These are phyloP conservation scores for Lipomyces japonicus DNA, from an alignment of 805 yeast genomes.

Conservation along the genomic window DNA sequence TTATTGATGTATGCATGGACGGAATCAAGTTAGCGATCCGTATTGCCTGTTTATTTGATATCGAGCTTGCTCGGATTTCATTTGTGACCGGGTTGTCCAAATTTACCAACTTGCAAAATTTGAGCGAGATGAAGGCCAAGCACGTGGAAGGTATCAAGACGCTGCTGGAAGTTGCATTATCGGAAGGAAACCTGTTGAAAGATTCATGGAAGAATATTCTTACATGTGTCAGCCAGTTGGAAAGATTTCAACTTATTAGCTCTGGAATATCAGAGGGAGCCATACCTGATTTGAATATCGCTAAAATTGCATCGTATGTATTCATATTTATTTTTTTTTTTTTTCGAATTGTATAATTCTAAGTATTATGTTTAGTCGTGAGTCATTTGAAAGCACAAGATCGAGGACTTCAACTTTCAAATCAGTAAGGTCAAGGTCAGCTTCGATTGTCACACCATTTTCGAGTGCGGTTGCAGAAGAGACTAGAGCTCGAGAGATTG, in stretches of 20 bases:
- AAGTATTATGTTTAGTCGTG: constrained; percentile 23
- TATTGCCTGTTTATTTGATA: constrained; percentile 76
- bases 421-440: constrained; percentile 5
- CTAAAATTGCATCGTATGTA: constrained; percentile 52
- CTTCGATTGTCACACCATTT: constrained; percentile 14
- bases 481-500: constrained; percentile 37
- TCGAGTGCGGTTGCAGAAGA: constrained; percentile 37
- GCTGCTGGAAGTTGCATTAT: constrained; percentile 68
- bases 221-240: constrained; percentile 82
- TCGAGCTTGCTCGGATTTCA: constrained; percentile 81
- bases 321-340: too few species aligned
- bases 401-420: constrained; percentile 13
- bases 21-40: constrained; percentile 81
- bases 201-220: constrained; percentile 83
- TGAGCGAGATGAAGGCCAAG: constrained; percentile 71
- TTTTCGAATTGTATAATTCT: not conserved
- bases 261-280: constrained; percentile 80
- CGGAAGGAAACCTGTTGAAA: constrained; percentile 71
- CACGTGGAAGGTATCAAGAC: constrained; percentile 76
- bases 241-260: constrained; percentile 80
- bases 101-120: constrained; percentile 74
- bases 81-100: constrained; percentile 87
- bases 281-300: constrained; percentile 80
- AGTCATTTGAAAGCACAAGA: constrained; percentile 28
- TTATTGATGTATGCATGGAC: constrained; percentile 59